Evolutionary conservation across 2,329 filamentous ascomycete species (phyloP), one percentile per base, ranked within the genome.

Genomic region (Monosporascus sp.): DNA sequence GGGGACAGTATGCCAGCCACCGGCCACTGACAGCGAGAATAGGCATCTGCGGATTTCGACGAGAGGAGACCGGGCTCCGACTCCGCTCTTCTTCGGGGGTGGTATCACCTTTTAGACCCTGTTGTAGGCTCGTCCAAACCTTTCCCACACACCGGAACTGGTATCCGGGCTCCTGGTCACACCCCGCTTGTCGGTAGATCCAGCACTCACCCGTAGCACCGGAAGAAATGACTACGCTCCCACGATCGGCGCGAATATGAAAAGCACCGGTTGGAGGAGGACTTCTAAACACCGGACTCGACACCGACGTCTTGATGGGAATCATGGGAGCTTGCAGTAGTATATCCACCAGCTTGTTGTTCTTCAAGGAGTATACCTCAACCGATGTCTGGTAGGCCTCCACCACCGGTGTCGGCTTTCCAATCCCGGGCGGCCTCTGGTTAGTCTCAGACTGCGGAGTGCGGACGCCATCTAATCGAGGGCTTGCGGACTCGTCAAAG

Each of bases 191-290:
- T 8, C 77, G 73, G 61, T 81, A 97, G 7, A 96, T 75, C 78
- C 88, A 96, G 46, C 93, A 85, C 71, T 97, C 93, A 14, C 93
- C 93, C 48, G 90, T 96, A 22, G 79, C 73, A 3, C 90, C 91
- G 48, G 91, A 97, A 51, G 88, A 83, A 35, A 97, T 75, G 3
- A 86, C 78, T 38, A 97, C 65, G 61, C 82, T 89, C 35, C 84
- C 87, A 5, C 81, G 83, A 60, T 89, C 87, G 11, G 88, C 86
- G 62, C 87, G 82, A 51, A 97, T 75, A 45, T 81, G 84, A 54
- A 97, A 78, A 25, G 88, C 84, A 24, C 90, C 90, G 5, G 81
- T 80, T 0, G 90, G 86, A 8, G 81, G 71, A 8, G 90, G 90
- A 24, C 86, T 80, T 57, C 83, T 78, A 55, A 89, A 88, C 22